Percentiles rank a stretch among this genome's conserved stretches.
Evolutionary conservation across 1,284 basidiomycete species (phyloP).

Genomic region (Trichosporon asahii): DNA sequence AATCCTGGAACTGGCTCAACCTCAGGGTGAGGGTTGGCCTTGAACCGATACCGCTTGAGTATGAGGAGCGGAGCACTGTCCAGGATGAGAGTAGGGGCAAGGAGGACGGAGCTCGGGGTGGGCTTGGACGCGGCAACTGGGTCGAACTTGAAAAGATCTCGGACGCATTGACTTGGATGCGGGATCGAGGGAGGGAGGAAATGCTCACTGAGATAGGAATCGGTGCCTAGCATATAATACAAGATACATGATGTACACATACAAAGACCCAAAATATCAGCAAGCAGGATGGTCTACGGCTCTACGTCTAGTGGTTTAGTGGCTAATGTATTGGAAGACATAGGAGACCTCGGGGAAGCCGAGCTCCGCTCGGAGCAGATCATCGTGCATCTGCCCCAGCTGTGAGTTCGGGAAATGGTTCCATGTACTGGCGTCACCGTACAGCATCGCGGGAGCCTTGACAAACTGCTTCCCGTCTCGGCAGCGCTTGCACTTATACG

Average conservation of each 20-base stretch:
- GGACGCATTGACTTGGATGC: slow-evolving; percentile 67
- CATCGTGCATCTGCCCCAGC: slow-evolving; percentile 89
- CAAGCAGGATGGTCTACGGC: not conserved
- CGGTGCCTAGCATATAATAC: slow-evolving; percentile 44
- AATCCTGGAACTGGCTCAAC: slow-evolving; percentile 73
- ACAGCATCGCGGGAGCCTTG: slow-evolving; percentile 81
- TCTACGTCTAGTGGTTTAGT: slow-evolving; percentile 18
- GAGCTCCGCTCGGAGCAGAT: slow-evolving; percentile 85
- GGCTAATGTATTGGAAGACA: slow-evolving; percentile 79
- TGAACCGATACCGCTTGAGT: slow-evolving; percentile 26
- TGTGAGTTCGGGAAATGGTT: slow-evolving; percentile 92
- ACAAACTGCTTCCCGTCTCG: slow-evolving; percentile 77
- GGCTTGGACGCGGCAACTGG: slow-evolving; percentile 46
- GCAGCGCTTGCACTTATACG: slow-evolving; percentile 96
- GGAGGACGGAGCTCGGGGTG: slow-evolving; percentile 35
- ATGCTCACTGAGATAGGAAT: slow-evolving; percentile 65
- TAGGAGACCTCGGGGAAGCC: slow-evolving; percentile 80
- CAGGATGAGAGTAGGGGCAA: slow-evolving; percentile 21
- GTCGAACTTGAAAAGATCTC: slow-evolving; percentile 65
- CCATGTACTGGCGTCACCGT: slow-evolving; percentile 99
- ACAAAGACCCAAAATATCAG: slow-evolving; percentile 5
- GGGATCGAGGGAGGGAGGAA: slow-evolving; percentile 55
- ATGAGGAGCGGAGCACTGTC: slow-evolving; percentile 49
- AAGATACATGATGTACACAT: slow-evolving; percentile 5
- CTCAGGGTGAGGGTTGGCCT: slow-evolving; percentile 59